Base-by-base conservation (phyloP, 2,329 filamentous ascomycete genomes). In the Westerdykella ornata region DNA sequence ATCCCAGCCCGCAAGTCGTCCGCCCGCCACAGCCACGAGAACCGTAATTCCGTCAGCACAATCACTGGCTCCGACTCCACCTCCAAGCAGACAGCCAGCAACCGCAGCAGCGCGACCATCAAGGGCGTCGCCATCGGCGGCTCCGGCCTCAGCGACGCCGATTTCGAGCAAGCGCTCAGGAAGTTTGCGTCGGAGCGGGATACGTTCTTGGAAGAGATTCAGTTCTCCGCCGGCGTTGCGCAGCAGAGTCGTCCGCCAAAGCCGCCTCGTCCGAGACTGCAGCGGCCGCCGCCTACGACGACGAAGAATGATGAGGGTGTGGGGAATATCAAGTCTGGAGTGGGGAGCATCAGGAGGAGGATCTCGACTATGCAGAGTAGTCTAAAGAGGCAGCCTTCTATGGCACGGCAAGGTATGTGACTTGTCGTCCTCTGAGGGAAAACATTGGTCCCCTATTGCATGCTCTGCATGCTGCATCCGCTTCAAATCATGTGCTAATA, bases 101-200 rank as follows among this genome's bases (percentile, higher is more conserved):
- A 81, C 52, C 70, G 80, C 43, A 82, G 80, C 63, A 82, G 79
- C 61, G 66, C 77, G 38, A 83, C 80, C 14, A 80, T 83, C 56
- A 77, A 74, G 52, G 70, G 64, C 37, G 41, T 69, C 16, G 65
- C 66, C 42, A 37, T 63, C 42, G 69, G 66, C 41, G 65, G 59
- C 15, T 62, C 65, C 4, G 67, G 63, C 12, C 66, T 80, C 20
- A 78, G 69, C 43, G 88, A 94, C 60, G 88, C 86, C 58, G 92
- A 97, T 65, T 98, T 98, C 58, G 92, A 97, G 62, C 82, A 85
- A 59, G 90, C 92, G 18, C 74, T 98, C 52, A 72, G 88, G 57
- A 97, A 96, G 69, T 98, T 98, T 65, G 88, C 92, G 35, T 84
- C 83, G n/a, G 90, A 97, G 70, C 77, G 92, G 50, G 92, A 98